phyloP scores from a whole-genome alignment of 257 asterid species.

The Solanum habrochaites region DNA sequence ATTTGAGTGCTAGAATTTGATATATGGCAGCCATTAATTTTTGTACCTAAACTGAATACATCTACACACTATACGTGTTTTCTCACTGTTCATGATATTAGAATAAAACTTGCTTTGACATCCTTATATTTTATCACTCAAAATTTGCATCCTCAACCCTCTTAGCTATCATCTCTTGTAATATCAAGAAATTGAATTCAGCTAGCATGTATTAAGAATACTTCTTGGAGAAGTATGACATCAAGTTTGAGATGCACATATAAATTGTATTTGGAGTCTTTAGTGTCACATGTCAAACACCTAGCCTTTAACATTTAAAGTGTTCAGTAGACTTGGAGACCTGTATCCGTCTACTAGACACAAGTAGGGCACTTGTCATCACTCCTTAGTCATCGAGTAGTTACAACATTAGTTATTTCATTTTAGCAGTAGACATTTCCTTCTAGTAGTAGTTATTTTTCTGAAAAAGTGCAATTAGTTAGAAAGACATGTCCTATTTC shows the following conservation, averaged over 20 bases:
- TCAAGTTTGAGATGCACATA: neutral
- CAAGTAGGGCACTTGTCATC: neutral
- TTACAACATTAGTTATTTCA: too few relatives aligned
- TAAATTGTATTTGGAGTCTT: neutral
- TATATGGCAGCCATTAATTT: neutral
- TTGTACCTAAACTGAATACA: neutral
- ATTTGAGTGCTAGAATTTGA: neutral
- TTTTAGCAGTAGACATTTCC: too few relatives aligned
- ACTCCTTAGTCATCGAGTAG: too few relatives aligned
- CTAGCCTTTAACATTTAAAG: neutral
- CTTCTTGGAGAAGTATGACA: neutral
- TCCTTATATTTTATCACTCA: neutral
- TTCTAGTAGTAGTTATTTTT: too few relatives aligned
- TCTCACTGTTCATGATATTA: neutral
- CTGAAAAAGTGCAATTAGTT: too few relatives aligned
- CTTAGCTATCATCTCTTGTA: neutral
- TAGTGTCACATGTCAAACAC: neutral
- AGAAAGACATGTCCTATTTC: too few relatives aligned
- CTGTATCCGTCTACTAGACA: neutral
- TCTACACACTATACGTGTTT: neutral
- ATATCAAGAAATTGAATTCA: neutral
- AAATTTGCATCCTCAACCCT: neutral
- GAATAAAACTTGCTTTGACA: neutral
- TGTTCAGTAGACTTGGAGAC: neutral
- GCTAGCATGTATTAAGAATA: neutral